Percentiles rank a stretch among this genome's conserved stretches.
phyloP scores from a whole-genome alignment of 2,329 filamentous ascomycete species.

The Penicillium sp. region DNA sequence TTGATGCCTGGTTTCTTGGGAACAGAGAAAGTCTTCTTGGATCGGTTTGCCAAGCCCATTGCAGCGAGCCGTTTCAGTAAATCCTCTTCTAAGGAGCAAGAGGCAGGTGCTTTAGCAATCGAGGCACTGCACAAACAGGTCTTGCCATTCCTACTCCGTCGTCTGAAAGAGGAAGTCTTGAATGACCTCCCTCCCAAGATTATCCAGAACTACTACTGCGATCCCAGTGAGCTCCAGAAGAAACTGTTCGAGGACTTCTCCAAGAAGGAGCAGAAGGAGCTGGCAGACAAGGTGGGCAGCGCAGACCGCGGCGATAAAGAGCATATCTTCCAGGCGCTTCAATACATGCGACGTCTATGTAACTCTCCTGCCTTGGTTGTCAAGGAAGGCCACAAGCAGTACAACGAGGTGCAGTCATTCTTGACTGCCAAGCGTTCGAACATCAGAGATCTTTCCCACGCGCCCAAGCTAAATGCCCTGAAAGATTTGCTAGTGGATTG shows the following conservation, averaged over 20 bases:
- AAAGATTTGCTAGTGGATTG: slow-evolving; percentile 96
- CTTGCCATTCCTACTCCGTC: slow-evolving; percentile 88
- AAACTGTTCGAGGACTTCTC: slow-evolving; percentile 96
- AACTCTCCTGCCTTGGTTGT: slow-evolving; percentile 96
- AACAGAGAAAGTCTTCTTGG: slow-evolving; percentile 93
- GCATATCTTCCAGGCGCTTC: slow-evolving; percentile 97
- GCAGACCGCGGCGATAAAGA: slow-evolving; percentile 92
- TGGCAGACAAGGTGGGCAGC: slow-evolving; percentile 77
- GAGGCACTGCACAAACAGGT: slow-evolving; percentile 99
- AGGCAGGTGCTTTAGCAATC: slow-evolving; percentile 91
- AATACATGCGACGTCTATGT: slow-evolving; percentile 99
- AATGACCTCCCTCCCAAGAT: slow-evolving; percentile 98
- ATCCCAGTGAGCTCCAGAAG: slow-evolving; percentile 89
- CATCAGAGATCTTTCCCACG: slow-evolving; percentile 81
- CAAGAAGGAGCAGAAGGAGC: slow-evolving; percentile 85
- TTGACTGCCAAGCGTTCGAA: slow-evolving; percentile 75
- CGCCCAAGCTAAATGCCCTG: slow-evolving; percentile 86
- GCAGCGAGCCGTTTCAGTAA: slow-evolving; percentile 93
- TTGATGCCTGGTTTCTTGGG: slow-evolving; percentile 98
- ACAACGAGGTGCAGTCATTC: slow-evolving; percentile 79
- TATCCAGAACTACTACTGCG: slow-evolving; percentile 98
- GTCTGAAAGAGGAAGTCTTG: slow-evolving; percentile 94
- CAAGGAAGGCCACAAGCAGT: slow-evolving; percentile 88
- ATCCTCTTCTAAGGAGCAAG: slow-evolving; percentile 96
- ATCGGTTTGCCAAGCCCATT: slow-evolving; percentile 92